A percentile compares a stretch with the other conserved stretches of the same genome.
phyloP scores from a whole-genome alignment of 352 stramenopile genomes.

The Bremia lactucae region DNA sequence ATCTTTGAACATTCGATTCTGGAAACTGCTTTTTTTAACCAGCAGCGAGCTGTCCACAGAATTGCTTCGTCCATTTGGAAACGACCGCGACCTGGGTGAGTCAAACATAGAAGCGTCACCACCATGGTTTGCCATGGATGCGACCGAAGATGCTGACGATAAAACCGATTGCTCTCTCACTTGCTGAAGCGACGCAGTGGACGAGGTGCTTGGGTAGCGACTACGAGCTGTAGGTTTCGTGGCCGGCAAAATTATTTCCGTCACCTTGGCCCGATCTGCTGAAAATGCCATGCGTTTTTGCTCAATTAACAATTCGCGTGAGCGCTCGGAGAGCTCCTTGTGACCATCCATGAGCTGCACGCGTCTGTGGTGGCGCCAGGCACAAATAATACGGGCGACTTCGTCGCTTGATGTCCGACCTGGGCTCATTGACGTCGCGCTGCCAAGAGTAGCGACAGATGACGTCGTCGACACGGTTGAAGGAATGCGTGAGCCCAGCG shows the following conservation, averaged over 20 bases:
- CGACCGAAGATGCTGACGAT: conserved; percentile 32
- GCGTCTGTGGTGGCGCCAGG: conserved; percentile 80
- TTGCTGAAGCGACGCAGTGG: conserved; percentile 25
- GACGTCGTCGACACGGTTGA: conserved; percentile 29
- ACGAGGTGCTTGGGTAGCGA: conserved; percentile 39
- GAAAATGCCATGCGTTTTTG: conserved; percentile 84
- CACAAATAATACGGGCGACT: conserved; percentile 67
- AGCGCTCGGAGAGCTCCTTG: conserved; percentile 70
- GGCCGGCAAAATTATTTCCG: conserved; percentile 73
- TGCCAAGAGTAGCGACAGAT: conserved; percentile 28
- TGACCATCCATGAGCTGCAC: conserved; percentile 83
- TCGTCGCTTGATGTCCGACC: conserved; percentile 57
- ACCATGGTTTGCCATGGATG: conserved; percentile 22
- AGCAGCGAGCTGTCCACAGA: conserved; percentile 36
- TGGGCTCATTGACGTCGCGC: conserved; percentile 38
- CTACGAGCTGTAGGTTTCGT: conserved; percentile 32
- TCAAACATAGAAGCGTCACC: conserved; percentile 15
- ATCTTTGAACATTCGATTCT: conserved; percentile 25
- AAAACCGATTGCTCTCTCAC: conserved; percentile 27
- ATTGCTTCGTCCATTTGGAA: conserved; percentile 24
- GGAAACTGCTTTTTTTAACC: conserved; percentile 44
- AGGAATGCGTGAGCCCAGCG: conserved; percentile 40
- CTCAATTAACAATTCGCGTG: conserved; percentile 74
- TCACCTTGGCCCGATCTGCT: conserved; percentile 70
- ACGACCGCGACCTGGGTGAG: conserved; percentile 23